Evolutionary conservation across 1,284 basidiomycete genomes (phyloP).

Genomic region (Clitocybe nebularis): DNA sequence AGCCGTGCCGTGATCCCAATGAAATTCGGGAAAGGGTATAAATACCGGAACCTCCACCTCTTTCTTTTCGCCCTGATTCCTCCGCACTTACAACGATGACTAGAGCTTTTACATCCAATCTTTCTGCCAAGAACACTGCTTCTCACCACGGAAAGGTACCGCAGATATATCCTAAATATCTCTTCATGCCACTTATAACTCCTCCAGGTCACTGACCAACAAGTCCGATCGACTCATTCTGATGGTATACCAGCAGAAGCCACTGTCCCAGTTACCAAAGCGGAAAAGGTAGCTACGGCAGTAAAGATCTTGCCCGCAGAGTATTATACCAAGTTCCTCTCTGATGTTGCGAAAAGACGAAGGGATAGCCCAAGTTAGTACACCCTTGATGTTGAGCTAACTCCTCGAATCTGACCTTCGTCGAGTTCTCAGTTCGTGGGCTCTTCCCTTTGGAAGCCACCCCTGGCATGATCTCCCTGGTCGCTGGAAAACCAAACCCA

Average conservation of each 20-base stretch:
- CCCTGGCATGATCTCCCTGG: constrained; percentile 78
- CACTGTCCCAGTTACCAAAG: too few species aligned
- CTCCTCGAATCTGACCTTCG: neutral
- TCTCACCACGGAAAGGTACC: neutral
- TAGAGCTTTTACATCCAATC: neutral
- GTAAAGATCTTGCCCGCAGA: neutral
- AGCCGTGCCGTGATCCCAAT: neutral
- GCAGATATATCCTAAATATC: neutral
- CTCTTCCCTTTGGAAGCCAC: constrained; percentile 70
- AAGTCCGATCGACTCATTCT: constrained; percentile 1
- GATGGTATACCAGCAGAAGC: neutral
- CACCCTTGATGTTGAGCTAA: constrained; percentile 1
- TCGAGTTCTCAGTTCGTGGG: constrained; percentile 35
- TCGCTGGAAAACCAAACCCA: constrained; percentile 80
- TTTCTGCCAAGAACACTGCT: neutral
- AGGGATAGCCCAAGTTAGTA: constrained; percentile 53
- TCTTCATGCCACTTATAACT: neutral
- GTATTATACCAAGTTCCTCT: constrained; percentile 47
- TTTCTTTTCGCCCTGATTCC: neutral
- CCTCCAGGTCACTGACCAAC: neutral
- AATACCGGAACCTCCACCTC: neutral
- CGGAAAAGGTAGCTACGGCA: too few species aligned
- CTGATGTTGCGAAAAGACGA: constrained; percentile 43
- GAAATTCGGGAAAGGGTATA: neutral
- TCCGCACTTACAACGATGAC: neutral